Evolutionary conservation across 208 protist genomes (phyloP).

Genomic region (Leishmania lainsoni): DNA sequence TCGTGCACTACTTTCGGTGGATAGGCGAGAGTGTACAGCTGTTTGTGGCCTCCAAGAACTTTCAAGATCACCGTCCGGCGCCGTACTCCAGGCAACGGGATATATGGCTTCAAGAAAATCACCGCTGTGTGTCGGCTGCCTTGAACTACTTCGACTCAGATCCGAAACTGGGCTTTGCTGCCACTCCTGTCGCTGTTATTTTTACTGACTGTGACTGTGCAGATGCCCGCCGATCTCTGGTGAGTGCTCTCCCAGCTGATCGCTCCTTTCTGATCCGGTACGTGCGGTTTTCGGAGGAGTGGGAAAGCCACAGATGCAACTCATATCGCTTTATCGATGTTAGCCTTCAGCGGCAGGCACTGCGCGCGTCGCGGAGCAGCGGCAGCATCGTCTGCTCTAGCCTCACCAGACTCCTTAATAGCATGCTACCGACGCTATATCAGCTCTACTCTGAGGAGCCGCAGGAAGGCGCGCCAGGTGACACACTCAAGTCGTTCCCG

Average conservation of each 20-base stretch:
- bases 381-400: constrained; percentile 71
- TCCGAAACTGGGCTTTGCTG: constrained; percentile 54
- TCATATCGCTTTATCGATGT: constrained; percentile 52
- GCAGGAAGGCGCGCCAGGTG: constrained; percentile 35
- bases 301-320: constrained; percentile 25
- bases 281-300: constrained; percentile 67
- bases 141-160: constrained; percentile 54
- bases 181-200: constrained; percentile 58
- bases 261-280: constrained; percentile 53
- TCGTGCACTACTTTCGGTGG: constrained; percentile 67
- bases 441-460: constrained; percentile 59
- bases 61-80: constrained; percentile 37
- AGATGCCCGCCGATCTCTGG: constrained; percentile 39
- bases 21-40: constrained; percentile 69
- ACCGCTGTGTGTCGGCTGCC: constrained; percentile 33
- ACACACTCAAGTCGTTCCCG: constrained; percentile 55
- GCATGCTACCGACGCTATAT: constrained; percentile 48
- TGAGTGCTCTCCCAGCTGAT: constrained; percentile 35
- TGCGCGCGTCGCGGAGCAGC: constrained; percentile 49
- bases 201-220: constrained; percentile 52
- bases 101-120: constrained; percentile 41
- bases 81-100: constrained; percentile 36
- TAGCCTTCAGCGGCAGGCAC: constrained; percentile 41
- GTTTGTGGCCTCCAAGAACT: constrained; percentile 37
- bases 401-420: constrained; percentile 64